Conservation (phyloP, 257 asterid genomes). For the Pogostemon cablin region DNA sequence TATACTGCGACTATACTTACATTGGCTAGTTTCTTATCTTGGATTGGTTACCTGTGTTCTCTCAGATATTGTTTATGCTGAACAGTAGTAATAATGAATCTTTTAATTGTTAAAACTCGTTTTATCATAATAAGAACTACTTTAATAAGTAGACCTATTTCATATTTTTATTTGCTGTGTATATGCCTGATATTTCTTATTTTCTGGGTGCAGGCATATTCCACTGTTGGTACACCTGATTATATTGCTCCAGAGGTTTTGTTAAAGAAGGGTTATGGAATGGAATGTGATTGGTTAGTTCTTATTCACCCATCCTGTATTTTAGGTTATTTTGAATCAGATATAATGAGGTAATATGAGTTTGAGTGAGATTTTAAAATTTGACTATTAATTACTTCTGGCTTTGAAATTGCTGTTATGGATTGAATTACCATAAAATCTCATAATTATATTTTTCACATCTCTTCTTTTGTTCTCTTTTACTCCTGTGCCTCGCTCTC, state of each 20-base stretch:
- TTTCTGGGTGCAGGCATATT: conserved; percentile 76
- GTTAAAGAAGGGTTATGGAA: conserved; percentile 94
- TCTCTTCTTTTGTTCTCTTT: conserved; percentile 20
- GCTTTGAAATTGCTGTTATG: conserved; percentile 20
- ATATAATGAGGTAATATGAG: conserved; percentile 5
- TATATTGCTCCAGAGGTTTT: conserved; percentile 97
- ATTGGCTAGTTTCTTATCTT: conserved; percentile 19
- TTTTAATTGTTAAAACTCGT: conserved; percentile 22
- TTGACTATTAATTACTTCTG: background rate
- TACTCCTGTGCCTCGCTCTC: conserved; percentile 1
- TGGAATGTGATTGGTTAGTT: conserved; percentile 99
- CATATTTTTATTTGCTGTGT: conserved; percentile 24
- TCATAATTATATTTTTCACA: background rate
- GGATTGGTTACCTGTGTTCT: conserved; percentile 25
- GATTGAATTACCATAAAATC: conserved; percentile 25
- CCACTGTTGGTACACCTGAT: conserved; percentile 98
- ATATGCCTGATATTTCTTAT: background rate
- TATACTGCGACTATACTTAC: conserved; percentile 18
- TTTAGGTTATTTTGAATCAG: conserved; percentile 15
- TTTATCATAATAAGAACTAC: conserved; percentile 30
- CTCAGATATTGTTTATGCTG: conserved; percentile 28
- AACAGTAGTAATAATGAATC: conserved; percentile 8
- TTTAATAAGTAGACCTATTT: conserved; percentile 20
- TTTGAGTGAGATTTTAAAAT: background rate
- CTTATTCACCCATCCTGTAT: conserved; percentile 16